These are phyloP conservation scores for Paraglomus brasilianum DNA, from an alignment of 192 early-diverging fungal species.

Conservation along the genomic window DNA sequence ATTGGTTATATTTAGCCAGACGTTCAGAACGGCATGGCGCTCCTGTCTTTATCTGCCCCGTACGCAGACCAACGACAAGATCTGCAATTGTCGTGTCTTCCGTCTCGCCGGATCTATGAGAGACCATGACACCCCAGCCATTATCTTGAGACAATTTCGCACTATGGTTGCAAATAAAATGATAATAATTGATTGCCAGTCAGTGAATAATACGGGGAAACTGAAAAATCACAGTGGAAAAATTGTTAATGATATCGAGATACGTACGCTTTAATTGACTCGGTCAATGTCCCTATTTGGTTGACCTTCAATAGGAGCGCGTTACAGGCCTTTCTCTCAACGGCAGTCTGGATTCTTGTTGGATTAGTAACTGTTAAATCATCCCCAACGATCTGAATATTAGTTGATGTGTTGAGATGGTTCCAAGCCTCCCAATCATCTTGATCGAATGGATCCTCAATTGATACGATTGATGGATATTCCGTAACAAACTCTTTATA, in stretches of 20 bases:
- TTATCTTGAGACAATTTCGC: slow-evolving; percentile 68
- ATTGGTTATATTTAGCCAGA: slow-evolving; percentile 98
- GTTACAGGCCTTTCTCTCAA: slow-evolving; percentile 94
- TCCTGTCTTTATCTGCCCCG: slow-evolving; percentile 99
- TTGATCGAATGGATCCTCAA: slow-evolving; percentile 99
- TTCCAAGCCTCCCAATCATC: slow-evolving; percentile 95
- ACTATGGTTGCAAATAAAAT: slow-evolving; percentile 32
- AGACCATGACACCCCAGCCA: slow-evolving; percentile 99
- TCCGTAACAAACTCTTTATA: slow-evolving; percentile 79
- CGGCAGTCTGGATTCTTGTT: slow-evolving; percentile 80
- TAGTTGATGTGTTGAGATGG: slow-evolving; percentile 60
- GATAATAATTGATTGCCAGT: background rate
- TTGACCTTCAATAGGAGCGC: slow-evolving; percentile 97
- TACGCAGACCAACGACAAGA: slow-evolving; percentile 93
- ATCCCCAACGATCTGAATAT: slow-evolving; percentile 95
- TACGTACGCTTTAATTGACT: slow-evolving; percentile 69
- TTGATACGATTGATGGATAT: slow-evolving; percentile 86
- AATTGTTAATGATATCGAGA: background rate
- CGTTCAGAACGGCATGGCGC: slow-evolving; percentile 97
- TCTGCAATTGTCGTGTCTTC: slow-evolving; percentile 96
- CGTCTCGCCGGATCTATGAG: slow-evolving; percentile 98
- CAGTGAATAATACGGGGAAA: background rate
- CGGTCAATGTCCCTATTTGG: slow-evolving; percentile 97
- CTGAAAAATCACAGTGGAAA: background rate
- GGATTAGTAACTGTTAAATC: slow-evolving; percentile 99